Percentiles rank a stretch among this genome's conserved stretches.
phyloP scores from a whole-genome alignment of 2,329 filamentous ascomycete genomes.

The Arthrobotrys musiformis region DNA sequence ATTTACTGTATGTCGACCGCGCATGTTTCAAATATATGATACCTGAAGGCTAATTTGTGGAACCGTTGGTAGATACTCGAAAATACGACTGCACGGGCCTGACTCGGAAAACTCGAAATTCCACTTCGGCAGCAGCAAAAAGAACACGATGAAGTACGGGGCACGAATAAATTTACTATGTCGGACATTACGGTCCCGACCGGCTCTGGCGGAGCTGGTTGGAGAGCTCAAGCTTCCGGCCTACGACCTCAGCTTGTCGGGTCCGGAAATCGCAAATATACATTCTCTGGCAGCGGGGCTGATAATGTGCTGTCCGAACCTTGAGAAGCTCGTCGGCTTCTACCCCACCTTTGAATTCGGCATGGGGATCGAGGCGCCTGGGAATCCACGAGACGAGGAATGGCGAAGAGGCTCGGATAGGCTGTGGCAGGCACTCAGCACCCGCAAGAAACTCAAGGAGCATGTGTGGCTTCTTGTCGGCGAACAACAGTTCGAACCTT shows the following conservation, averaged over 20 bases:
- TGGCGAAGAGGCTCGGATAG: conserved; percentile 49
- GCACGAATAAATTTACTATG: conserved; percentile 48
- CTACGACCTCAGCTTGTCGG: conserved; percentile 38
- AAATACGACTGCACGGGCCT: conserved; percentile 45
- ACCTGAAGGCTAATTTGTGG: background rate
- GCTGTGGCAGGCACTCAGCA: conserved; percentile 49
- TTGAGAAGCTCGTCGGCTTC: conserved; percentile 48
- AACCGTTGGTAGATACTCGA: conserved; percentile 41
- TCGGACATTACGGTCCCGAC: conserved; percentile 41
- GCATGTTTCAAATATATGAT: conserved; percentile 8
- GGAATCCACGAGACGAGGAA: conserved; percentile 35
- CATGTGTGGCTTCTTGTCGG: conserved; percentile 53
- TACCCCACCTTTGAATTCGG: conserved; percentile 55
- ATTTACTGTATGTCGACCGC: conserved; percentile 35
- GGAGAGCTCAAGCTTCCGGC: conserved; percentile 50
- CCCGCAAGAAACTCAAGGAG: conserved; percentile 45
- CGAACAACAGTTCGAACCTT: conserved; percentile 47
- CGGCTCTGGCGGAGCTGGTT: conserved; percentile 45
- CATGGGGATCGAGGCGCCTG: conserved; percentile 40
- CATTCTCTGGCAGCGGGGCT: conserved; percentile 39
- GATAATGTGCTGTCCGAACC: conserved; percentile 51
- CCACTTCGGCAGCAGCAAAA: conserved; percentile 43
- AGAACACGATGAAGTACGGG: conserved; percentile 42
- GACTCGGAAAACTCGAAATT: conserved; percentile 52
- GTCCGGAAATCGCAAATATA: conserved; percentile 40